Base-by-base conservation (phyloP, 2,329 filamentous ascomycete species). In the Ascochyta viciae-villosae region DNA sequence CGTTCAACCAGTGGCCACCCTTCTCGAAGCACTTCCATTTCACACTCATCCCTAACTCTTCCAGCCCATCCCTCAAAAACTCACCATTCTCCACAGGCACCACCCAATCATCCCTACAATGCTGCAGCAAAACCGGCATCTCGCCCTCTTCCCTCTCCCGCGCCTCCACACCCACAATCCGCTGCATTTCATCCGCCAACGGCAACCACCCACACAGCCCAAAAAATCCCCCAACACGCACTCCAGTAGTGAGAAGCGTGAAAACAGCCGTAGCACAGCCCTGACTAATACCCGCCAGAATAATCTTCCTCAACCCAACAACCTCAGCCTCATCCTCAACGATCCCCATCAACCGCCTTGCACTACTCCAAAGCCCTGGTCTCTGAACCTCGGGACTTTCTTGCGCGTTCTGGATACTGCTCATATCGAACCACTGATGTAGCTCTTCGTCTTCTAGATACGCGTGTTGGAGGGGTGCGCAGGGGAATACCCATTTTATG, bases 381-480 rank as follows among this genome's bases (percentile, higher is more conserved):
- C 65, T 65, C 62, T 83, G 80, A 4, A 80, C n/a, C 3, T 81
- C 77, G 50, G 80, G 76, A 12, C 70, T 60, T 9, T 79, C 70
- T 1, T 70, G 44, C 15, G 80, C 77, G 52, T 80, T 68, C 16
- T 70, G 62, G 0, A 77, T 69, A 45, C 80, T 78, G 72, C 75
- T 80, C 33, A 83, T 74, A 62, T 85, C 81, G 64, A 84, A 85
- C 82, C 82, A 85, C 61, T 83, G 79, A 15, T 75, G 71, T 50
- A 63, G 53, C 2, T 64, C 56, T 26, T 74, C 65, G 45, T 64
- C 58, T 16, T 60, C 37, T 41, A 54, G 51, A 44, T 72, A 66
- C 24, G 68, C 60, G 31, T 65, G 31, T 41, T 67, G 63, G 33
- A 63, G 29, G 9, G 75, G 72, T 0, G 81, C 78, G 48, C 77